phyloP scores from a whole-genome alignment of 202 grass and related monocot genomes.

The Setaria viridis region DNA sequence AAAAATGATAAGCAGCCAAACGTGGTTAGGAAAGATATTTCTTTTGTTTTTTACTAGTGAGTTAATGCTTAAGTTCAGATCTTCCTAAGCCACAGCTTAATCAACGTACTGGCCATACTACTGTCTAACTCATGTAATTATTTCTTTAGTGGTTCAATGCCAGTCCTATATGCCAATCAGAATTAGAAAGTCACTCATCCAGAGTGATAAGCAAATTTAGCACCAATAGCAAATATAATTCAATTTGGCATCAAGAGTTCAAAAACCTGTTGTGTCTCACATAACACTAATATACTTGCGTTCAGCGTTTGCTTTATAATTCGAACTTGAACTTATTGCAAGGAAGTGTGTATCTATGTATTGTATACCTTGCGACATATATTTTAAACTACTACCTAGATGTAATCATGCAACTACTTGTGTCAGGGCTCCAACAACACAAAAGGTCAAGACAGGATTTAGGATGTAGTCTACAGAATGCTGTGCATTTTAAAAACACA shows the following conservation, averaged over 20 bases:
- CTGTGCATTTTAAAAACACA: neutral
- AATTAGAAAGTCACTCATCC: constrained; percentile 10
- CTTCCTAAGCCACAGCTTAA: neutral
- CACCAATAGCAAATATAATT: constrained; percentile 2
- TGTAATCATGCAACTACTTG: neutral
- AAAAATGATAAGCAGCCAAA: neutral
- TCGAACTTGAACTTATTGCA: neutral
- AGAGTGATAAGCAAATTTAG: neutral
- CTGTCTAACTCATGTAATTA: neutral
- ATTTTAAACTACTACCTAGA: constrained; percentile 12
- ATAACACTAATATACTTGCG: neutral
- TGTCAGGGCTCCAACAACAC: neutral
- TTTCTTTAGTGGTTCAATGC: constrained; percentile 4
- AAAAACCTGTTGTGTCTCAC: neutral
- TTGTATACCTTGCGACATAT: neutral
- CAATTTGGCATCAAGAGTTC: neutral
- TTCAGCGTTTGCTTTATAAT: neutral
- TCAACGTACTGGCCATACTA: constrained; percentile 1
- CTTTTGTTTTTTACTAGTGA: neutral
- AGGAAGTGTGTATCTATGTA: neutral
- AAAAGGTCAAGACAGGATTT: neutral
- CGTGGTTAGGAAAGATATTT: constrained; percentile 2
- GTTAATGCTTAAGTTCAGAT: neutral
- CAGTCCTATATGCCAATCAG: neutral
- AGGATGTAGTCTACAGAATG: neutral